Evolutionary conservation across 805 yeast genomes (phyloP), one percentile per base, ranked within the genome.

Genomic region (Lipomyces mesembrius): DNA sequence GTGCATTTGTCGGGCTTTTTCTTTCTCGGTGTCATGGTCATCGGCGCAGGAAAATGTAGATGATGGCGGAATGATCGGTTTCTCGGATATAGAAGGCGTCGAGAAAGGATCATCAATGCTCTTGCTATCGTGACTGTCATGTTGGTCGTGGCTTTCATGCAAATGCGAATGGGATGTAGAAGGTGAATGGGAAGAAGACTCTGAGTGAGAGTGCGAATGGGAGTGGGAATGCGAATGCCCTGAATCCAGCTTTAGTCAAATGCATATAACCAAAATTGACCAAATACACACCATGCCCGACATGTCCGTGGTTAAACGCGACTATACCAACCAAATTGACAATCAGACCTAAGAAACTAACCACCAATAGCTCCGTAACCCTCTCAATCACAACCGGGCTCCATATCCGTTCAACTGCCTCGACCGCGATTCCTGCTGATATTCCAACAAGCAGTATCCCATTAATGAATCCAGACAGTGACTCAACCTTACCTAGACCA

Each of bases 401-500:
- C 57, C 87, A 82, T 35, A 95, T 82, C 68, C 99, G 83, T 62
- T 92, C 94, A 34, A 91, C 72, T 0, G 98, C 95, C 77, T 95
- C 97, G 69, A 91, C 87, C 29, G 90, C 83, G 57, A 95, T 92
- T 22, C 97, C 95, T 29, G 89, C 88, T 29, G 95, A 93, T 57
- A 95, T 94, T 1, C 97, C 97, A 29, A 96, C 78, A 55, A 95
- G 81, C 60, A 95, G 78, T 7, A 96, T 89, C 3, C 97, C 99
- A 77, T 95, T 95, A 3, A 98, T 90, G 74, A 95, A 95, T 0
- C 99, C 99, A 0, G 98, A 95, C 63, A 95, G 81, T 1, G 96
- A 92, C 76, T 93, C 98, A 59, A 95, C 86, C 77, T 92, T 86
- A 7, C 87, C 83, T 60, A 94, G 80, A 0, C 97, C 97, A 80